Base-by-base conservation (phyloP, 2,329 filamentous ascomycete species). In the Tolypocladium tropicale region DNA sequence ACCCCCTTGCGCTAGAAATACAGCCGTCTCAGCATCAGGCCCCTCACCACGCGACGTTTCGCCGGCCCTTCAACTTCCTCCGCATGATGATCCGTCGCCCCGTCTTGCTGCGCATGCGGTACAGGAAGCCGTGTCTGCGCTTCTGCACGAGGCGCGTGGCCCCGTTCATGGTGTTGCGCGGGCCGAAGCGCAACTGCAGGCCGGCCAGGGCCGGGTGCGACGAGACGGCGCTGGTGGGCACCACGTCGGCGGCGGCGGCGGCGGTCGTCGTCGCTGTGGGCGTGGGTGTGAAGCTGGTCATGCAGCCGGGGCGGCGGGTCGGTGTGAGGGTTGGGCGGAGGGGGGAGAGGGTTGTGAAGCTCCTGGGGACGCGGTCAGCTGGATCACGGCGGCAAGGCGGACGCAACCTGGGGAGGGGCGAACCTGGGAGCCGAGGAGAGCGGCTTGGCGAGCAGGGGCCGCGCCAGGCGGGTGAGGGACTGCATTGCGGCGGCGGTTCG, bases 71-170 rank as follows among this genome's bases (percentile, higher is more conserved):
- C 16, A 72, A 61, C 68, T 65, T 73, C 68, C 82, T 73, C 63
- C 81, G 70, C 65, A 72, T 68, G 54, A 85, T 64, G 58, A 76
- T 80, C 70, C 77, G 80, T 56, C 75, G 71, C 3, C 82, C 82
- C 11, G 74, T 78, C 64, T 73, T 75, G 50, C 75, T 76, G 61
- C 75, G 71, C 61, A 76, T 67, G 39, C 81, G 72, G 61, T 72
- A 75, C 52, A 85, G 67, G 62, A 83, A 85, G 1, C 82, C 82
- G 60, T 79, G 77, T 61, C 81, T 75, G 28, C 81, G 74, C 74
- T 84, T 84, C 69, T 83, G 79, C 16, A 83, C 67, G 55, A 84
- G 70, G 37, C 81, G 74, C 55, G 77, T 81, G 55, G 76, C 70
- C 53, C 74, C 70, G 55, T 78, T 76, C 78, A 83, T 78, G 34